Evolutionary conservation across 352 stramenopile species (phyloP), one percentile per base, ranked within the genome.

Genomic region (Thalassiosira gravida): DNA sequence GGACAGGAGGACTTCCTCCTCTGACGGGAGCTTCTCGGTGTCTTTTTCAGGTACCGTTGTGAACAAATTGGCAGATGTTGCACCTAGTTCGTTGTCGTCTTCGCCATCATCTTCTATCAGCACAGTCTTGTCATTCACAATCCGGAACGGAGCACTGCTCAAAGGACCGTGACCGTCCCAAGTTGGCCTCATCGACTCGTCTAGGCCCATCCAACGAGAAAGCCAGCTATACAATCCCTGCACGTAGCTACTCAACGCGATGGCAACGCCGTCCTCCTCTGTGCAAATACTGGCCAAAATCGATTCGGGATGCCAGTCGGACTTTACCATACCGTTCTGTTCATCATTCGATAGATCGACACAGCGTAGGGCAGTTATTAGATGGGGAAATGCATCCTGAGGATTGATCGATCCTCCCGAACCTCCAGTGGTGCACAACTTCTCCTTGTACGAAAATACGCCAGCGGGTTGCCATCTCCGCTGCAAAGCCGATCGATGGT

Each of bases 271-370:
- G 56, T 71, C 49, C 44, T 73, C 61, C 42, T 91, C 81, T n/a
- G 77, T 90, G 55, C 80, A 92, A 65, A 92, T 70, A 57, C 62
- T 77, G 13, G 87, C 84, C 13, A 94, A 57, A 42, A 92, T 77
- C 22, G 83, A 87, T 70, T 94, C 89, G 8, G 89, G 87, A 69
- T 90, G 67, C 85, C 85, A 94, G 57, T 92, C 87, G 37, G 70
- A 83, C 22, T 85, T 64, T 18, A 90, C 39, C 11, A 20, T 53
- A 16, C 29, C 62, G 42, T 49, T 53, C 11, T 73, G 39, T 67
- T 92, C 86, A 52, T 92, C 85, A 37, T 70, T 86, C 0, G 74
- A 67, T 22, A 65, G 22, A 16, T 88, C 55, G n/a, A 55, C 57
- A 44, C 47, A 80, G 0, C 68, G 76, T 18, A 93, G 68, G 9